Base-by-base conservation (phyloP, 2,329 filamentous ascomycete species). In the Colletotrichum australisinense region DNA sequence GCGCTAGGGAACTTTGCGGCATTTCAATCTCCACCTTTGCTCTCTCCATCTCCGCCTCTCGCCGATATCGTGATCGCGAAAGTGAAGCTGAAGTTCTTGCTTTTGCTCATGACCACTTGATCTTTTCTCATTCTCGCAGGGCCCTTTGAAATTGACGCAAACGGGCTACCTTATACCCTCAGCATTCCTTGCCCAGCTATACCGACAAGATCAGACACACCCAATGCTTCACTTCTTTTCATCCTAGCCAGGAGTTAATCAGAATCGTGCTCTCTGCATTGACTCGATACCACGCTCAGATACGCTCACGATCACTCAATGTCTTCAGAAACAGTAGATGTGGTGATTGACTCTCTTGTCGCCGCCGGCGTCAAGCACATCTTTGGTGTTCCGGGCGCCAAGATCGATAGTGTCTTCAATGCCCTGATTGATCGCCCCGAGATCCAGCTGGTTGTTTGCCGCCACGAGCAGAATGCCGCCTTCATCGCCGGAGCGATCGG, bases 391-490 rank as follows among this genome's bases (percentile, higher is more conserved):
- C 85, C 85, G 1, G 84, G 84, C n/a, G 84, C 84, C 49, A 86
- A 86, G 75, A 83, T 87, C 67, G 86, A 87, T 78, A 82, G 84
- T 52, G 80, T 87, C 56, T 87, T 87, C 79, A 84, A 87, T 77
- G 83, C 80, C 5, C 79, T 87, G 4, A 71, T 79, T 63, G 85
- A 87, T 77, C 85, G 86, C 67, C 82, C 84, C 1, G 84, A 86
- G 72, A 86, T 87, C 78, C 81, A 81, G 70, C 80, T 87, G 19
- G 79, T 87, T 28, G 83, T 87, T 14, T 86, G 84, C 71, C 81
- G 86, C 19, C 86, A 87, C 74, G 86, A 87, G 76, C 86, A 87
- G 69, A 87, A 87, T 76, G 85, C 85, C 19, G 85, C 85, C 7
- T 86, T 87, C 78, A 87, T 87, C 80, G 85, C 86, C 24, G 84